Percentiles rank a stretch among this genome's conserved stretches.
Evolutionary conservation across 1,284 basidiomycete species (phyloP).

Genomic region (Agroathelia rolfsii): DNA sequence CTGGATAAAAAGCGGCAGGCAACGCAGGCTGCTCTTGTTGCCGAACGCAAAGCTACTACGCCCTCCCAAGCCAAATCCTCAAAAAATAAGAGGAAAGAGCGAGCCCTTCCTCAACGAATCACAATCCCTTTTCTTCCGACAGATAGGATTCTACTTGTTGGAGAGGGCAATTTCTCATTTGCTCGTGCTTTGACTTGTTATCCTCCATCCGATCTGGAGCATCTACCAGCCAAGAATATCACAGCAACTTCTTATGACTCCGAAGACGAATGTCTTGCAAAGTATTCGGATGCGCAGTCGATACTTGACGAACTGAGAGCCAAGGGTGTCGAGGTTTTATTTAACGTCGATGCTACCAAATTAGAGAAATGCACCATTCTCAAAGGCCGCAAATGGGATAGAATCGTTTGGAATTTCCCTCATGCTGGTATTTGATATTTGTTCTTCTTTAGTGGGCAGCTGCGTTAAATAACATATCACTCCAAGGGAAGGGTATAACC

Average conservation of each 20-base stretch:
- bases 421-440: constrained; percentile 70
- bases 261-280: constrained; percentile 66
- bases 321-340: constrained; percentile 66
- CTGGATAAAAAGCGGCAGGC: constrained; percentile 48
- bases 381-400: constrained; percentile 59
- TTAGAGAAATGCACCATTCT: constrained; percentile 52
- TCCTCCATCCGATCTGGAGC: constrained; percentile 34
- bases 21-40: constrained; percentile 38
- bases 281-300: constrained; percentile 73
- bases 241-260: constrained; percentile 86
- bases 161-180: constrained; percentile 97
- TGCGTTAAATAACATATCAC: constrained; percentile 7
- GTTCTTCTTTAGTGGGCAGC: constrained; percentile 3
- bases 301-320: constrained; percentile 51
- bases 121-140: constrained; percentile 67
- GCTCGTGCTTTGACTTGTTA: constrained; percentile 59
- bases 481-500: constrained; percentile 82
- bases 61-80: constrained; percentile 12
- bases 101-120: constrained; percentile 22
- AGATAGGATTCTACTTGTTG: constrained; percentile 80
- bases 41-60: constrained; percentile 28
- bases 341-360: constrained; percentile 78
- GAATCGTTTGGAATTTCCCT: constrained; percentile 93
- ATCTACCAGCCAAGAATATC: constrained; percentile 59
- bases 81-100: constrained; percentile 18